A percentile compares a stretch with the other conserved stretches of the same genome.
Conservation (phyloP, 805 yeast species). For the Kodamaea nitidulidarum region DNA sequence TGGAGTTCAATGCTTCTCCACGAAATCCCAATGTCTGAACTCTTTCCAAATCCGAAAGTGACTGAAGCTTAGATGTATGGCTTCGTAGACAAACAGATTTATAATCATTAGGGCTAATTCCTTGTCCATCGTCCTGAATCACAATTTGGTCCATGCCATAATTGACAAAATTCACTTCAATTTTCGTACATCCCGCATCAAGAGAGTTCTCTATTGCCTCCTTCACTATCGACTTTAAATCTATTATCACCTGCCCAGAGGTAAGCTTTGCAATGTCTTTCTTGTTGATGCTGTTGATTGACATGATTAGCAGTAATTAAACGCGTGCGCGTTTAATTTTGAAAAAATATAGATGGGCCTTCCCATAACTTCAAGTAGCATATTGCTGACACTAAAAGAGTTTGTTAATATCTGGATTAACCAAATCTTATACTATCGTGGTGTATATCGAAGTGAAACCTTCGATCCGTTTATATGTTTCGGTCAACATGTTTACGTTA, state of each 20-base stretch:
- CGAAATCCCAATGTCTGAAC: slow-evolving; percentile 68
- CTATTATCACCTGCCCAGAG: slow-evolving; percentile 90
- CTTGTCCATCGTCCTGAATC: slow-evolving; percentile 64
- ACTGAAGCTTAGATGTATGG: slow-evolving; percentile 60
- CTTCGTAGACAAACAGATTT: slow-evolving; percentile 54
- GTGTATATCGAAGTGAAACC: slow-evolving; percentile 50
- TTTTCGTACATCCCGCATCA: slow-evolving; percentile 68
- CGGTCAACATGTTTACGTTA: slow-evolving; percentile 38
- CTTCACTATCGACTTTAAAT: slow-evolving; percentile 70
- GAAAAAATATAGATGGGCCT: slow-evolving; percentile 1
- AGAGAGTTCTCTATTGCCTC: slow-evolving; percentile 84
- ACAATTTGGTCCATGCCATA: slow-evolving; percentile 73
- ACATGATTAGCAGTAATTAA: slow-evolving; percentile 2
- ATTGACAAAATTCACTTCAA: slow-evolving; percentile 65
- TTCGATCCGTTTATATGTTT: slow-evolving; percentile 43
- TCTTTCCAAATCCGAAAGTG: slow-evolving; percentile 49
- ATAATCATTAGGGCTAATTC: slow-evolving; percentile 53
- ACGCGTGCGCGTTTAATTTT: slow-evolving; percentile 1
- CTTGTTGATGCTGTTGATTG: slow-evolving; percentile 6
- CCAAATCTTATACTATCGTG: slow-evolving; percentile 49
- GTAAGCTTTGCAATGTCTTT: slow-evolving; percentile 72
- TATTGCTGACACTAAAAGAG: slow-evolving; percentile 41
- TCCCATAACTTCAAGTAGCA: slow-evolving; percentile 22
- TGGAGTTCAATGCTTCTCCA: slow-evolving; percentile 76
- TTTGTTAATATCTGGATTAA: slow-evolving; percentile 50